Conservation (phyloP, 2,329 filamentous ascomycete genomes). For the Ampelomyces quisqualis region DNA sequence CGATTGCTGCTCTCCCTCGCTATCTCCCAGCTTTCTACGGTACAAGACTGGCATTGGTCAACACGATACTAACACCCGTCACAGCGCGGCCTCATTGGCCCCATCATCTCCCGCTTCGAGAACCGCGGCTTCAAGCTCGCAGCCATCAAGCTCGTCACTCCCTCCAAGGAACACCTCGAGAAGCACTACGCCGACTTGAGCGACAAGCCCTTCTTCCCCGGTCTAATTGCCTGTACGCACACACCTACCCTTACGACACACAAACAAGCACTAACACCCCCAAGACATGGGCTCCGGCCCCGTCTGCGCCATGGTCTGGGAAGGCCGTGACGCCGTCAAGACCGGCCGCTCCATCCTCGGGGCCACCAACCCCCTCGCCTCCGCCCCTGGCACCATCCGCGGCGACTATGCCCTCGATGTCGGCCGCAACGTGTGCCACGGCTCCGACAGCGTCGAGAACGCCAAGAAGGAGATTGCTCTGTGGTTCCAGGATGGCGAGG, state of each 20-base stretch:
- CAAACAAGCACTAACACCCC: slow-evolving; percentile 6
- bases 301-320: slow-evolving; percentile 99
- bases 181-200: slow-evolving; percentile 93
- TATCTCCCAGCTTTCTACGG: not conserved
- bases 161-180: slow-evolving; percentile 94
- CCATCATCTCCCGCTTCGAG: slow-evolving; percentile 99
- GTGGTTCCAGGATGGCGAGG: slow-evolving; percentile 91
- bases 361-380: slow-evolving; percentile 97
- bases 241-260: slow-evolving; percentile 8
- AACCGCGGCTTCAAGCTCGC: slow-evolving; percentile 97
- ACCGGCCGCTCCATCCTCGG: slow-evolving; percentile 95
- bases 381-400: slow-evolving; percentile 95
- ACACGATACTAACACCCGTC: slow-evolving; percentile 13
- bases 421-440: slow-evolving; percentile 99
- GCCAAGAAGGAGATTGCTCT: slow-evolving; percentile 99
- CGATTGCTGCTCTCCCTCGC: slow-evolving; percentile 1
- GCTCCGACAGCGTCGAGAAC: slow-evolving; percentile 97
- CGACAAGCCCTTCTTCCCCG: slow-evolving; percentile 95
- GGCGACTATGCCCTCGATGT: slow-evolving; percentile 86
- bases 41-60: not conserved
- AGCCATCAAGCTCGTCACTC: slow-evolving; percentile 91
- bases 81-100: slow-evolving; percentile 93
- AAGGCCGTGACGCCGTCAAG: slow-evolving; percentile 98
- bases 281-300: slow-evolving; percentile 95
- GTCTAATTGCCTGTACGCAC: slow-evolving; percentile 81